Conservation (phyloP, 1,284 basidiomycete species). For the Waitea zeae region DNA sequence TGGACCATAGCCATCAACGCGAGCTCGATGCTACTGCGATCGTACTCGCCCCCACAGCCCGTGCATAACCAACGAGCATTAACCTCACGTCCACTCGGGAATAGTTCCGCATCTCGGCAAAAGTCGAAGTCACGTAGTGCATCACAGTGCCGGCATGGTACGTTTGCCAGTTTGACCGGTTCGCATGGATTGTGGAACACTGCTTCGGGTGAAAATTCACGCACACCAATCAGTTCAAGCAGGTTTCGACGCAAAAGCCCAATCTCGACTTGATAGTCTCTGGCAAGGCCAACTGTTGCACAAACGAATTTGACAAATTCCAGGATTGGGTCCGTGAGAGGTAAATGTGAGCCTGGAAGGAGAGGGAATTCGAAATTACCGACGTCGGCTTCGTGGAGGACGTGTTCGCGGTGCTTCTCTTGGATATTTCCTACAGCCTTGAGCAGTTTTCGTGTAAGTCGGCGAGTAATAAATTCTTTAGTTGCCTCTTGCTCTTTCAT, state of each 20-base stretch:
- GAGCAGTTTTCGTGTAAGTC: slow-evolving; percentile 72
- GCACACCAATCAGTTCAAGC: slow-evolving; percentile 76
- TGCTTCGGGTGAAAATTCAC: slow-evolving; percentile 79
- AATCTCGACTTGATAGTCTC: slow-evolving; percentile 72
- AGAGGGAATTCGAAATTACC: slow-evolving; percentile 65
- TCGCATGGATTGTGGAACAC: slow-evolving; percentile 88
- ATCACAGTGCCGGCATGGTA: slow-evolving; percentile 87
- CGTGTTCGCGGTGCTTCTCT: slow-evolving; percentile 38
- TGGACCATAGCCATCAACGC: slow-evolving; percentile 68
- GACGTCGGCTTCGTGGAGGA: slow-evolving; percentile 34
- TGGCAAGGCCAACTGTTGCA: slow-evolving; percentile 65
- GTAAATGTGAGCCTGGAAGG: slow-evolving; percentile 75
- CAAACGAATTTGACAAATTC: slow-evolving; percentile 87
- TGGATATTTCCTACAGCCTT: slow-evolving; percentile 55
- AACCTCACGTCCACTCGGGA: slow-evolving; percentile 36
- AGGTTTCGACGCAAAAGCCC: slow-evolving; percentile 81
- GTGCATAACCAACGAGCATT: slow-evolving; percentile 44
- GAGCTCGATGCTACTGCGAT: slow-evolving; percentile 74
- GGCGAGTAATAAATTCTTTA: slow-evolving; percentile 62
- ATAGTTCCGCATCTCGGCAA: slow-evolving; percentile 80
- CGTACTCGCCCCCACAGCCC: slow-evolving; percentile 77
- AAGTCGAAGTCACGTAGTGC: slow-evolving; percentile 85
- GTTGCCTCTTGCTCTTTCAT: slow-evolving; percentile 52
- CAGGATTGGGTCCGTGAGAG: slow-evolving; percentile 61
- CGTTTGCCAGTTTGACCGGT: slow-evolving; percentile 72